A percentile compares a stretch with the other conserved stretches of the same genome.
Conservation (phyloP, 2,329 filamentous ascomycete genomes). For the Huntiella abstrusa region DNA sequence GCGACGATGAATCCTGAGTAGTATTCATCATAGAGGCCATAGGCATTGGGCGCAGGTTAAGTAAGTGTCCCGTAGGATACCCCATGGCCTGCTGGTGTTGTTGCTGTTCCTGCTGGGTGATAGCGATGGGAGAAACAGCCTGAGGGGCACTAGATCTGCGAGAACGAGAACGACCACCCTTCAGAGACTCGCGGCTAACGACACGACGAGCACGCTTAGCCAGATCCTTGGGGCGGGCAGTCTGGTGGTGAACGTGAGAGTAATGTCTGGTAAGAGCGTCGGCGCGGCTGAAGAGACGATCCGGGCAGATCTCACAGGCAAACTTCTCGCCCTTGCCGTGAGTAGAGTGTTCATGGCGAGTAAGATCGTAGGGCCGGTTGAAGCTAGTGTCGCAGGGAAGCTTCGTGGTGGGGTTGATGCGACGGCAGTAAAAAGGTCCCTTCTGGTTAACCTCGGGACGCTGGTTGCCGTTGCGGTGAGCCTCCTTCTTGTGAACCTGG, state of each 20-base stretch:
- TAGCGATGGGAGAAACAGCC: too few relatives aligned
- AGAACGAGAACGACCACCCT: not conserved
- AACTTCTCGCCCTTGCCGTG: constrained; percentile 96
- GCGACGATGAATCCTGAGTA: too few relatives aligned
- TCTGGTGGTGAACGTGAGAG: constrained; percentile 79
- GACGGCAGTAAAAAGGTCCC: constrained; percentile 80
- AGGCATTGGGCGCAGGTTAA: too few relatives aligned
- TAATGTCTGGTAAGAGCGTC: constrained; percentile 90
- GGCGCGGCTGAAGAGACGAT: constrained; percentile 91
- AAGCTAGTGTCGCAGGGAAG: constrained; percentile 52
- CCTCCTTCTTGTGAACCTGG: constrained; percentile 91
- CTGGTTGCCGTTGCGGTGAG: constrained; percentile 57
- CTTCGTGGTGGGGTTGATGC: constrained; percentile 77
- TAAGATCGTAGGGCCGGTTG: constrained; percentile 89
- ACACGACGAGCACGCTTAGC: not conserved
- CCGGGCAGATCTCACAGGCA: constrained; percentile 79
- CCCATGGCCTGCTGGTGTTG: too few relatives aligned
- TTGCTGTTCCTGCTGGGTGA: too few relatives aligned
- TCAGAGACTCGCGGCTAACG: not conserved
- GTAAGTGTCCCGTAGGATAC: too few relatives aligned
- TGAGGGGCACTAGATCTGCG: too few relatives aligned
- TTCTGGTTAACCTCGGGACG: constrained; percentile 42
- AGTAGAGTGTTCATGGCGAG: constrained; percentile 90
- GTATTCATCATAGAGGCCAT: too few relatives aligned
- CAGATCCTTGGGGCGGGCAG: constrained; percentile 53